phyloP scores from a whole-genome alignment of 1,139 yeast genomes.

The Hemisphaericaspora lyxosophila region DNA sequence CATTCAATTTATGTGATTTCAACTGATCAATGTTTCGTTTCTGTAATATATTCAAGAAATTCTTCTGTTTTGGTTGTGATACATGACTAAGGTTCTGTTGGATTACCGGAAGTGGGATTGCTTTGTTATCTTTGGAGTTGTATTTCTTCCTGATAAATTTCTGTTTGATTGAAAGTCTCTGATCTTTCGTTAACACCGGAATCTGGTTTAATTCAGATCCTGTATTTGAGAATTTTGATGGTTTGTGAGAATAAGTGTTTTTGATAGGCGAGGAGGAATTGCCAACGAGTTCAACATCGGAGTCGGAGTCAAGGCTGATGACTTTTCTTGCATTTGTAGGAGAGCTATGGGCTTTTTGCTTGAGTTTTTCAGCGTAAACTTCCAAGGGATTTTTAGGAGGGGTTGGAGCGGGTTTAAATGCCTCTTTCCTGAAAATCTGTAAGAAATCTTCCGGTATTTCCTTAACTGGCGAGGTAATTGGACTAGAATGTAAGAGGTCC shows the following conservation, averaged over 20 bases:
- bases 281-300: slow-evolving; percentile 14
- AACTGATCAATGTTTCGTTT: slow-evolving; percentile 40
- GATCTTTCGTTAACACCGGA: slow-evolving; percentile 40
- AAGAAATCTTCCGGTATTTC: slow-evolving; percentile 19
- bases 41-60: slow-evolving; percentile 28
- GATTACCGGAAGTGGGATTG: background rate
- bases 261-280: slow-evolving; percentile 13
- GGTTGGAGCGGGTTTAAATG: slow-evolving; percentile 8
- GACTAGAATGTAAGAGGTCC: slow-evolving; percentile 11
- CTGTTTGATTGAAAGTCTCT: slow-evolving; percentile 34
- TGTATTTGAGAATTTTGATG: slow-evolving; percentile 13
- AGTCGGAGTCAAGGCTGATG: slow-evolving; percentile 26
- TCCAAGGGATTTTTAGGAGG: slow-evolving; percentile 33
- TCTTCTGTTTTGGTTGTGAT: slow-evolving; percentile 1
- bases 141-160: slow-evolving; percentile 28
- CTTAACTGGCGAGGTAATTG: slow-evolving; percentile 35
- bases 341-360: slow-evolving; percentile 24
- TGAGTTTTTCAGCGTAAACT: slow-evolving; percentile 35
- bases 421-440: slow-evolving; percentile 17
- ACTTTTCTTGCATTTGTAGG: slow-evolving; percentile 18
- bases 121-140: slow-evolving; percentile 1
- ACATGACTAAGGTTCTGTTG: background rate
- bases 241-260: background rate
- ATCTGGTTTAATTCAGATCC: slow-evolving; percentile 19
- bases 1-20: slow-evolving; percentile 21